Percentiles rank a stretch among this genome's conserved stretches.
Evolutionary conservation across 208 protist genomes (phyloP).

Genomic region (Novymonas esmeraldas): DNA sequence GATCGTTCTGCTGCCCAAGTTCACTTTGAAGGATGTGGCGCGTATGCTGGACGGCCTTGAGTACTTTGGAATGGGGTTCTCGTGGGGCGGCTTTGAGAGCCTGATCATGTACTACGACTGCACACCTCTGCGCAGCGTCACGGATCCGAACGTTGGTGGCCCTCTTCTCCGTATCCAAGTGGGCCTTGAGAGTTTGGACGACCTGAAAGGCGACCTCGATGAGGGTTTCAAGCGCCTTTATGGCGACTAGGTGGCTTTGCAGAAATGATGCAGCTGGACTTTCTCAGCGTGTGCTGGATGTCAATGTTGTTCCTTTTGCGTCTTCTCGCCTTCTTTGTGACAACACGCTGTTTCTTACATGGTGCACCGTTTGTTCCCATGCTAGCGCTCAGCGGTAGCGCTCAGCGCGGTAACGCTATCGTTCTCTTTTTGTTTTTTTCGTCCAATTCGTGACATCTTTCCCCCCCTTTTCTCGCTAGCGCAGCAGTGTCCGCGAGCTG

Average conservation of each 20-base stretch:
- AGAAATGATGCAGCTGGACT: background rate
- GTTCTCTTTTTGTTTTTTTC: constrained; percentile 9
- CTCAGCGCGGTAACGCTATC: too few relatives aligned
- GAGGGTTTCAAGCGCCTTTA: constrained; percentile 17
- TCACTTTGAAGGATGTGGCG: constrained; percentile 6
- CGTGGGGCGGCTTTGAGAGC: constrained; percentile 23
- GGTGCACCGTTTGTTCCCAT: too few relatives aligned
- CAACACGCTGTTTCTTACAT: background rate
- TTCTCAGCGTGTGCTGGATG: background rate
- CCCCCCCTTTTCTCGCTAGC: too few relatives aligned
- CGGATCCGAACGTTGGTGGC: constrained; percentile 12
- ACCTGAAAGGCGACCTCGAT: constrained; percentile 32
- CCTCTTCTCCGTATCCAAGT: constrained; percentile 20
- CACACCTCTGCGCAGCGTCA: constrained; percentile 5
- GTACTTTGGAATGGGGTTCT: constrained; percentile 26
- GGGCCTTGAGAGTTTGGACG: constrained; percentile 25
- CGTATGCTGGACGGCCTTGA: constrained; percentile 16
- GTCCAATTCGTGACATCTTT: too few relatives aligned
- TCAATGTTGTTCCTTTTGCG: background rate
- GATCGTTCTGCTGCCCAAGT: constrained; percentile 23
- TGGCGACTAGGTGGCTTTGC: background rate
- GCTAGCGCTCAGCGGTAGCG: too few relatives aligned
- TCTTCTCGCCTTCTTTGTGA: background rate
- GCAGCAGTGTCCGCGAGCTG: too few relatives aligned
- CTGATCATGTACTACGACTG: constrained; percentile 32